phyloP scores from a whole-genome alignment of 495 filamentous ascomycete genomes.

The Hypoxylon perforatum region DNA sequence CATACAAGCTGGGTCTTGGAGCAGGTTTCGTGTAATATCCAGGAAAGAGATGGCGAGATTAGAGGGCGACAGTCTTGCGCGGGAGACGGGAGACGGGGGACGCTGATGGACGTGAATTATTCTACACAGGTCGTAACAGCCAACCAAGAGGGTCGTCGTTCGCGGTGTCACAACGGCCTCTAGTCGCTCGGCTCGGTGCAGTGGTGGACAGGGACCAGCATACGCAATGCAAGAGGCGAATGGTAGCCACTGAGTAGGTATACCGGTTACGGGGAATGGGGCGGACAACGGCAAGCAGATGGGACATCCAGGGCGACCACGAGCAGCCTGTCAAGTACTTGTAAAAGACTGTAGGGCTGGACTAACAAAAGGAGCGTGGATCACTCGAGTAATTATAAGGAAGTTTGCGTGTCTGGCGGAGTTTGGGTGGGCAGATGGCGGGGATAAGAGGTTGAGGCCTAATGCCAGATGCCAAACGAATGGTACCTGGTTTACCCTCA shows the following conservation, averaged over 20 bases:
- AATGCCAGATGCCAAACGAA: constrained; percentile 6
- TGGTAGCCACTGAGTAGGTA: constrained; percentile 34
- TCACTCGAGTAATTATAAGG: constrained; percentile 12
- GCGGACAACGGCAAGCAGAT: constrained; percentile 22
- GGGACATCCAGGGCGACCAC: constrained; percentile 28
- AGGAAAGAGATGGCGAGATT: constrained; percentile 35
- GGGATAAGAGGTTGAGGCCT: constrained; percentile 25
- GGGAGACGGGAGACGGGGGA: constrained; percentile 18
- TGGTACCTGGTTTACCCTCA: constrained; percentile 14
- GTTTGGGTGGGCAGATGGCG: constrained; percentile 27
- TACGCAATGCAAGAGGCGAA: constrained; percentile 35
- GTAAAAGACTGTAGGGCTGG: constrained; percentile 23
- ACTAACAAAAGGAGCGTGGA: constrained; percentile 10
- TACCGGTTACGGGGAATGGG: constrained; percentile 28
- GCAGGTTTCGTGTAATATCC: constrained; percentile 44
- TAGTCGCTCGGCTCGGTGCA: constrained; percentile 45
- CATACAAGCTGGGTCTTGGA: constrained; percentile 44
- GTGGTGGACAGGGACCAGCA: constrained; percentile 38
- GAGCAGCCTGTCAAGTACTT: constrained; percentile 1
- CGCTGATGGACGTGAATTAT: constrained; percentile 24
- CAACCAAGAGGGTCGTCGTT: constrained; percentile 32
- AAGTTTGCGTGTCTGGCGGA: constrained; percentile 28
- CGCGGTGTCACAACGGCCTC: constrained; percentile 40
- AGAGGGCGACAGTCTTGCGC: constrained; percentile 24
- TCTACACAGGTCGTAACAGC: constrained; percentile 26